Evolutionary conservation across 1,284 basidiomycete species (phyloP).

Genomic region (Pseudozyma sp.): DNA sequence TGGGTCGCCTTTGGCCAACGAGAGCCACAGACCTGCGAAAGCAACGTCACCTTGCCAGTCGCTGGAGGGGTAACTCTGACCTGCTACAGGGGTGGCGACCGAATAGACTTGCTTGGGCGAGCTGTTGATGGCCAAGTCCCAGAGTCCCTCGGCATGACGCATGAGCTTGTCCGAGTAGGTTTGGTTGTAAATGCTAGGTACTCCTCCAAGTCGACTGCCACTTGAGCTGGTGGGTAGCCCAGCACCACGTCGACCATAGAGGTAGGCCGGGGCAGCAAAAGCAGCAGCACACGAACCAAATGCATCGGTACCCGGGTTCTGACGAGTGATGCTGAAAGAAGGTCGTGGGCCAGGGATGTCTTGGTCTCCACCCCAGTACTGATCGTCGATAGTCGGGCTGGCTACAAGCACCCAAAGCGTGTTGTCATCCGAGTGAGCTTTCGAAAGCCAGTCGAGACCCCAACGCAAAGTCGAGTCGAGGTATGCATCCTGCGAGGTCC

Average conservation of each 20-base stretch:
- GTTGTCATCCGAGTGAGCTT: slow-evolving; percentile 82
- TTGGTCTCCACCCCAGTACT: slow-evolving; percentile 88
- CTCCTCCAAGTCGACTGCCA: slow-evolving; percentile 33
- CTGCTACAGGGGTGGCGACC: slow-evolving; percentile 76
- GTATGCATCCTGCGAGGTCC: slow-evolving; percentile 85
- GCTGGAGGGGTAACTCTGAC: slow-evolving; percentile 79
- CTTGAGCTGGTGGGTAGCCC: slow-evolving; percentile 34
- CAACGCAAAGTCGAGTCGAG: slow-evolving; percentile 80
- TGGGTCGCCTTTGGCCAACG: slow-evolving; percentile 77
- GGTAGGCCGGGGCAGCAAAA: slow-evolving; percentile 83
- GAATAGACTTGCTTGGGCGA: slow-evolving; percentile 71
- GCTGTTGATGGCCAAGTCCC: slow-evolving; percentile 76
- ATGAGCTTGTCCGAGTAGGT: slow-evolving; percentile 79
- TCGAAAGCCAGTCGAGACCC: slow-evolving; percentile 91
- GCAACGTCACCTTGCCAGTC: slow-evolving; percentile 72
- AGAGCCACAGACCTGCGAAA: slow-evolving; percentile 81
- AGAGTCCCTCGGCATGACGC: slow-evolving; percentile 80
- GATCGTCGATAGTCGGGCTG: slow-evolving; percentile 77
- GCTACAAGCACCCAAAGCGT: slow-evolving; percentile 85
- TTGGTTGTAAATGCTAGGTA: slow-evolving; percentile 72
- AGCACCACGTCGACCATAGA: slow-evolving; percentile 73
- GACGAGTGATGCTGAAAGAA: slow-evolving; percentile 81
- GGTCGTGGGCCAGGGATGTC: slow-evolving; percentile 80
- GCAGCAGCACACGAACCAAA: slow-evolving; percentile 85
- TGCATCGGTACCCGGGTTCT: slow-evolving; percentile 85